phyloP scores from a whole-genome alignment of 345 rosid genomes.

The Excoecaria agallocha region DNA sequence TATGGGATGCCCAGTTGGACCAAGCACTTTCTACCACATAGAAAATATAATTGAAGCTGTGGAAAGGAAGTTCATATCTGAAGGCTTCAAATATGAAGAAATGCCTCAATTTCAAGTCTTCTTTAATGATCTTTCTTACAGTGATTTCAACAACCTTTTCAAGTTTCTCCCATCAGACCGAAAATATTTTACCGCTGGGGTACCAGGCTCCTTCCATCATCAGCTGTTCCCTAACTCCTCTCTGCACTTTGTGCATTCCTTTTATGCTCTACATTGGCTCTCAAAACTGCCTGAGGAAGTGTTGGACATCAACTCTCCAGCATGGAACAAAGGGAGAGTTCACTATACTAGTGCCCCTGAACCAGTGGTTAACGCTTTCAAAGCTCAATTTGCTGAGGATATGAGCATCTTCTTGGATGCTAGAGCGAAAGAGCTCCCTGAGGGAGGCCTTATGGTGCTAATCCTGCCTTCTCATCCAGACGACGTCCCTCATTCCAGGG shows the following conservation, averaged over 20 bases:
- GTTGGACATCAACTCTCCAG: background rate
- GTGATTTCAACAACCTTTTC: constrained; percentile 15
- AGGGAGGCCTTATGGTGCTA: constrained; percentile 12
- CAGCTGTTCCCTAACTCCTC: too few relatives aligned
- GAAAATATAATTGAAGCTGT: constrained; percentile 11
- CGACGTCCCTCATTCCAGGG: background rate
- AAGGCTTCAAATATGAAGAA: background rate
- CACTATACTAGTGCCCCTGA: constrained; percentile 5
- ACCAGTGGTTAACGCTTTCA: constrained; percentile 1
- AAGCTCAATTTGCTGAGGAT: constrained; percentile 9
- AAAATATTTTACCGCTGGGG: too few relatives aligned
- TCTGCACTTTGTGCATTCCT: too few relatives aligned
- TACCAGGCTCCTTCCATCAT: too few relatives aligned
- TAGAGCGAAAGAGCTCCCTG: constrained; percentile 17
- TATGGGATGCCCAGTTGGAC: too few relatives aligned
- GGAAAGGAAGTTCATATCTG: background rate
- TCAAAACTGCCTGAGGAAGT: constrained; percentile 1
- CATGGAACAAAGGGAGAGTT: constrained; percentile 16
- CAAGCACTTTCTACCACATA: constrained; percentile 13
- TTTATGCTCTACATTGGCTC: constrained; percentile 19
- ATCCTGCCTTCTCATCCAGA: constrained; percentile 5
- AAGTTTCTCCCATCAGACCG: constrained; percentile 11
- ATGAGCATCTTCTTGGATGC: constrained; percentile 12
- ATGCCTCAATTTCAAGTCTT: constrained; percentile 13
- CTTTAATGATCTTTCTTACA: constrained; percentile 11